Base-by-base conservation (phyloP, 768 basidiomycete genomes). In the Postia placenta region DNA sequence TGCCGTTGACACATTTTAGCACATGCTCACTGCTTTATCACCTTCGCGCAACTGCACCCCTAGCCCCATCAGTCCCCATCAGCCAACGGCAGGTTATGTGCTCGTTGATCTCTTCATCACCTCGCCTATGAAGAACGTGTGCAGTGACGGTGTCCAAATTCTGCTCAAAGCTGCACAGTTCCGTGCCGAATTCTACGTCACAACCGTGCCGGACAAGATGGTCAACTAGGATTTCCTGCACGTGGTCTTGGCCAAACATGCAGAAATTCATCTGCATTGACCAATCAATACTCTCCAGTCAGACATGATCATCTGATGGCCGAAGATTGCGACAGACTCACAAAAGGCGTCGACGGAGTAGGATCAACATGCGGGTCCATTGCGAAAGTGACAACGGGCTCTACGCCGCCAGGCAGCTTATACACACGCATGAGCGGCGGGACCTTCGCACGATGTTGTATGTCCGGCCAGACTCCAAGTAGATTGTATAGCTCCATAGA, bases 51-150 rank as follows among this genome's bases (percentile, higher is more conserved):
- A 17, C 6, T 39, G 15, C 23, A 64, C 67, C 63, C 52, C 55
- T 59, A 0, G 69, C 74, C 14, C 73, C 72, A 49, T 76, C 76
- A 0, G 67, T 60, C 2, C 74, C 73, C 12, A 76, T 57, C 1
- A 78, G 53, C 54, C 63, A 74, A 1, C 63, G 56, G 20, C 54
- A 57, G 9, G 51, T 55, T 2, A 64, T 52, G 4, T 40, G 58
- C 49, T 74, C 69, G 17, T 47, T 42, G 0, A 42, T 27, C 27
- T 64, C 64, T 26, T 60, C 17, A 1, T 56, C 67, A 2, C 62
- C 38, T 11, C 11, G 45, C 3, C 26, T 53, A 9, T 51, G 52
- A 11, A 72, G 19, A 23, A 55, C 56, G 19, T 40, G 47, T 1
- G 62, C 66, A 1, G 54, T 50, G 9, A 74, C 69, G 20, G 52